Evolutionary conservation across 306 rosid genomes (phyloP).

Genomic region (Vigna mungo): DNA sequence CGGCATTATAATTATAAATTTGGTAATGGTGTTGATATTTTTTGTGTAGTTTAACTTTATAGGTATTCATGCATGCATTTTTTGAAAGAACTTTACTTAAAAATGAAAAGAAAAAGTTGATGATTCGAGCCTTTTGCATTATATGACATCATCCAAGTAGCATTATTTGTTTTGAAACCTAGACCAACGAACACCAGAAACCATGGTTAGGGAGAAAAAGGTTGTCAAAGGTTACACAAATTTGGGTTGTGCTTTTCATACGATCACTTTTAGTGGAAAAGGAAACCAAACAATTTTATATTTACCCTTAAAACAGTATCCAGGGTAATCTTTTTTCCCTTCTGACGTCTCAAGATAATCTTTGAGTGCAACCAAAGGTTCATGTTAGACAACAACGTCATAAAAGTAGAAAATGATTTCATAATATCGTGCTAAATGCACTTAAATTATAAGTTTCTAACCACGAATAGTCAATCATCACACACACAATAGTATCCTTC

Average conservation of each 20-base stretch:
- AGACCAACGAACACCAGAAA: neutral
- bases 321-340: neutral
- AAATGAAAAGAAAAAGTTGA: neutral
- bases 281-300: neutral
- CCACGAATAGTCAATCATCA: neutral
- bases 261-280: constrained; percentile 2
- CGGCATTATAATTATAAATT: neutral
- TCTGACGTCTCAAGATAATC: neutral
- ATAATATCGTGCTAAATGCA: neutral
- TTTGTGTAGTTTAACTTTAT: neutral
- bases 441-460: neutral
- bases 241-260: constrained; percentile 15
- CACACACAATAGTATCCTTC: neutral
- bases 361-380: constrained; percentile 36
- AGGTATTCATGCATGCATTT: neutral
- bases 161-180: neutral
- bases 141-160: neutral
- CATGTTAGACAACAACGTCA: neutral
- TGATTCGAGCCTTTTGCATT: neutral
- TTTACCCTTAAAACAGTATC: constrained; percentile 14
- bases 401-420: constrained; percentile 4
- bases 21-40: neutral
- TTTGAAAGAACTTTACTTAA: neutral
- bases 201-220: neutral
- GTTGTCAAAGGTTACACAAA: neutral